These are phyloP conservation scores for Pichia nanzhaoensis DNA, from an alignment of 805 yeast genomes.

Conservation along the genomic window DNA sequence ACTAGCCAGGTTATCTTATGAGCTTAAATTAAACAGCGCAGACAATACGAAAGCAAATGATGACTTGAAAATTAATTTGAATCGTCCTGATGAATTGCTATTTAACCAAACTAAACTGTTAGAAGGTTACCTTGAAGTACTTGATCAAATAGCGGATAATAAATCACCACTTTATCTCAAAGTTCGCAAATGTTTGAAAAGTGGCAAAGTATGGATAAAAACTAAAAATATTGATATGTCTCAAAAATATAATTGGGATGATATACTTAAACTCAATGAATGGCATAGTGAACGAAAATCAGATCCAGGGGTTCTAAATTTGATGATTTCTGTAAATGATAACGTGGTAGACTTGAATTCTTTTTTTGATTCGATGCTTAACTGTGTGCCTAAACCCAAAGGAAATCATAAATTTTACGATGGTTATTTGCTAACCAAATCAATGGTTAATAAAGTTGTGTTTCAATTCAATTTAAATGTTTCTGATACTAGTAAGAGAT, in stretches of 20 bases:
- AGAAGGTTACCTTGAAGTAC: conserved; percentile 16
- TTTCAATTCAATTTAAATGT: conserved; percentile 25
- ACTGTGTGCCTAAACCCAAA: conserved; percentile 33
- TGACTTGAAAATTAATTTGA: conserved; percentile 20
- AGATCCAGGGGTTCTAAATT: neutral
- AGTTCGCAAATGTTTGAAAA: conserved; percentile 6
- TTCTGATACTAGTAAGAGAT: too few species aligned
- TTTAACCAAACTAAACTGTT: conserved; percentile 26
- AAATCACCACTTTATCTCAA: conserved; percentile 10
- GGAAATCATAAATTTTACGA: conserved; percentile 41
- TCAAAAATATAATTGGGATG: conserved; percentile 8
- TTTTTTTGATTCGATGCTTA: conserved; percentile 20
- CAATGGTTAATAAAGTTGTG: conserved; percentile 39
- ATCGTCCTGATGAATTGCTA: conserved; percentile 22
- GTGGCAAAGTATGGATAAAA: conserved; percentile 3
- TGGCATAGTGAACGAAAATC: conserved; percentile 17
- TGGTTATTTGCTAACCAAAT: conserved; percentile 44
- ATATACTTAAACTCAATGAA: conserved; percentile 12
- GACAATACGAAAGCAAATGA: conserved; percentile 25
- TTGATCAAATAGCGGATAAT: conserved; percentile 17
- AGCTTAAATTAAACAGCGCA: conserved; percentile 45
- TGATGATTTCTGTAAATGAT: conserved; percentile 15
- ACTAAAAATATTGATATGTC: neutral
- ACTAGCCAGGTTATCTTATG: conserved; percentile 51
- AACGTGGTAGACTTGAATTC: conserved; percentile 16